Percentiles rank a stretch among this genome's conserved stretches.
Conservation (phyloP, 1,284 basidiomycete genomes). For the Abortiporus biennis region DNA sequence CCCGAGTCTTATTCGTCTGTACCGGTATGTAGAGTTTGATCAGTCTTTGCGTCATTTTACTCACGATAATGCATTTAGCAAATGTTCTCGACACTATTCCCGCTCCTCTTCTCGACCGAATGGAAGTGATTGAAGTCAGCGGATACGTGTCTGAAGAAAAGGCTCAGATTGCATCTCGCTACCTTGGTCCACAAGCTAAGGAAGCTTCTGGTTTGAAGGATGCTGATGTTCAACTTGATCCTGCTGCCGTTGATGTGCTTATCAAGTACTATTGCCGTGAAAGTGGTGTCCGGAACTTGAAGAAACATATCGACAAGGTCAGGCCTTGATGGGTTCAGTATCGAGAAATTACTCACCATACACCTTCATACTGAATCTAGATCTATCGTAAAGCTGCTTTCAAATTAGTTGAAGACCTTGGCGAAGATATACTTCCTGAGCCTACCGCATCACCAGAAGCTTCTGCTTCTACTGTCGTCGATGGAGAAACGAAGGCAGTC, state of each 20-base stretch:
- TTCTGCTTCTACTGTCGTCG: slow-evolving; percentile 13
- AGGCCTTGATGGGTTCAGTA: slow-evolving; percentile 5
- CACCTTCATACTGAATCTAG: slow-evolving; percentile 35
- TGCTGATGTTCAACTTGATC: slow-evolving; percentile 75
- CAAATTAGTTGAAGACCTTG: slow-evolving; percentile 88
- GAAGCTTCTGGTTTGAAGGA: slow-evolving; percentile 84
- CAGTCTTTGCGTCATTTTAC: not conserved
- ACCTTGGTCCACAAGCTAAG: slow-evolving; percentile 93
- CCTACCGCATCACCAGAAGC: slow-evolving; percentile 30
- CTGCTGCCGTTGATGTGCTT: slow-evolving; percentile 80
- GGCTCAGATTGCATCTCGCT: slow-evolving; percentile 85
- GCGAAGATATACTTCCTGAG: slow-evolving; percentile 86
- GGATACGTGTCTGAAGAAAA: slow-evolving; percentile 99
- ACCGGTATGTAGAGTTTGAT: slow-evolving; percentile 61
- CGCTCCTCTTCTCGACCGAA: slow-evolving; percentile 91
- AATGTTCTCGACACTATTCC: slow-evolving; percentile 96
- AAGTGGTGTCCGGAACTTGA: slow-evolving; percentile 91
- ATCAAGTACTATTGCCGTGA: slow-evolving; percentile 98
- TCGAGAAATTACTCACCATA: slow-evolving; percentile 1
- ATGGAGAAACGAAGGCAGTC: slow-evolving; percentile 26
- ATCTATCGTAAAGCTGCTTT: slow-evolving; percentile 97
- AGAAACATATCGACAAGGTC: slow-evolving; percentile 96
- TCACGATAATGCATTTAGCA: slow-evolving; percentile 32
- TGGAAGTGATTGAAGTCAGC: slow-evolving; percentile 96
- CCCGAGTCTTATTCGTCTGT: slow-evolving; percentile 95